phyloP scores from a whole-genome alignment of 116 monocot genomes.

The Trichopus zeylanicus region DNA sequence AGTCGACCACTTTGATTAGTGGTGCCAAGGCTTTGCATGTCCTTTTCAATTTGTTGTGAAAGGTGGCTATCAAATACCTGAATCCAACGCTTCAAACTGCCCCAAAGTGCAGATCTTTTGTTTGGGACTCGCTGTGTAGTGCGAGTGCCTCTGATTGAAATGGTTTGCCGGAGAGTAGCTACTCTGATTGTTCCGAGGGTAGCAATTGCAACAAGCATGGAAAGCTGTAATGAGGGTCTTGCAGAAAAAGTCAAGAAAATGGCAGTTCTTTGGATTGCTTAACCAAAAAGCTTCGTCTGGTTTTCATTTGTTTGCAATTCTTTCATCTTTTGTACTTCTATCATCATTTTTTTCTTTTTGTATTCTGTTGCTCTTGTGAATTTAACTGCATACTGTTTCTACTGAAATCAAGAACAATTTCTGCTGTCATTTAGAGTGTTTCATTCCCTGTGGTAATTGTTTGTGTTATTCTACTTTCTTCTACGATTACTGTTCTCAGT shows the following conservation, averaged over 20 bases:
- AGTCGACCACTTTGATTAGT: background rate
- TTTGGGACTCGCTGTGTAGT: background rate
- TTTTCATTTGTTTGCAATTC: background rate
- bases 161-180: background rate
- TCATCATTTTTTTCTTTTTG: background rate
- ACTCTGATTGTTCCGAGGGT: background rate
- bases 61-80: background rate
- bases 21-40: background rate
- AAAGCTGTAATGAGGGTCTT: background rate
- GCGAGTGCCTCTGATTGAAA: background rate
- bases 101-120: background rate
- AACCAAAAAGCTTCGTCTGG: background rate
- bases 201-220: background rate
- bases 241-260: slow-evolving; percentile 2
- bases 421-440: too few species aligned
- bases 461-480: too few species aligned
- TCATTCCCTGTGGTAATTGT: too few species aligned
- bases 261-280: slow-evolving; percentile 2
- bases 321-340: background rate
- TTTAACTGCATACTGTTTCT: background rate
- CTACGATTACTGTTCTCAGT: too few species aligned
- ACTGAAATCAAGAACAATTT: background rate
- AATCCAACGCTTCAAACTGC: background rate
- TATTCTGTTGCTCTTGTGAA: too few species aligned
- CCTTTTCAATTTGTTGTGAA: background rate